Percentiles rank a stretch among this genome's conserved stretches.
phyloP scores from a whole-genome alignment of 2,329 filamentous ascomycete genomes.

The Penicillium sp. region DNA sequence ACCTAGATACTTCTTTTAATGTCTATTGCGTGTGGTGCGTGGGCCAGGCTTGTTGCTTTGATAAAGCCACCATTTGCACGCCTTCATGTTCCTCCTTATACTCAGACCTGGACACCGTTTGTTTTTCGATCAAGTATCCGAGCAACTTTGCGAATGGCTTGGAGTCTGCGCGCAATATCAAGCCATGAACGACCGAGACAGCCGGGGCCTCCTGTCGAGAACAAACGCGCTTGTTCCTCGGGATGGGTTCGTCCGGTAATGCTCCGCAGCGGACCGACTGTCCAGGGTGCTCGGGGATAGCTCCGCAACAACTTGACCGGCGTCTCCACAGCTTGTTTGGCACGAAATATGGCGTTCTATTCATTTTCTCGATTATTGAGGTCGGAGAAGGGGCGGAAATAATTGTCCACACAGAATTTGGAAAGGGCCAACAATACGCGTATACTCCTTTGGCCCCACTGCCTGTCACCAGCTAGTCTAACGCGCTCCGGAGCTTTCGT shows the following conservation, averaged over 20 bases:
- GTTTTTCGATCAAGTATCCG: background rate
- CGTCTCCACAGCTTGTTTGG: background rate
- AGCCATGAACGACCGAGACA: background rate
- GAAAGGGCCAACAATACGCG: too few species aligned
- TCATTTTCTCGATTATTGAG: background rate
- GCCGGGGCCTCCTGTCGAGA: background rate
- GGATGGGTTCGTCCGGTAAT: background rate
- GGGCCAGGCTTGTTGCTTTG: too few species aligned
- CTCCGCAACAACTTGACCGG: background rate
- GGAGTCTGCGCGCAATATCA: background rate
- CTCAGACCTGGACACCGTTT: background rate
- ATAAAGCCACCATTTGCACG: too few species aligned
- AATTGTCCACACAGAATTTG: background rate
- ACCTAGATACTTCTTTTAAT: background rate
- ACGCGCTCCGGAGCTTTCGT: background rate
- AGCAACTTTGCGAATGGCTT: background rate
- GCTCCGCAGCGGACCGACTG: background rate
- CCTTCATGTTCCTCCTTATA: background rate
- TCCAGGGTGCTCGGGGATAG: constrained; percentile 4
- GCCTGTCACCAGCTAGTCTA: background rate
- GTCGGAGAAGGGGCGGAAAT: background rate
- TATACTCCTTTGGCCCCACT: background rate
- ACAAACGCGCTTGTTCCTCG: background rate
- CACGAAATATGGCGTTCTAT: background rate
- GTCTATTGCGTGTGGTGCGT: background rate